Evolutionary conservation across 768 basidiomycete species (phyloP), one percentile per base, ranked within the genome.

Genomic region (Russula griseocarnosa): DNA sequence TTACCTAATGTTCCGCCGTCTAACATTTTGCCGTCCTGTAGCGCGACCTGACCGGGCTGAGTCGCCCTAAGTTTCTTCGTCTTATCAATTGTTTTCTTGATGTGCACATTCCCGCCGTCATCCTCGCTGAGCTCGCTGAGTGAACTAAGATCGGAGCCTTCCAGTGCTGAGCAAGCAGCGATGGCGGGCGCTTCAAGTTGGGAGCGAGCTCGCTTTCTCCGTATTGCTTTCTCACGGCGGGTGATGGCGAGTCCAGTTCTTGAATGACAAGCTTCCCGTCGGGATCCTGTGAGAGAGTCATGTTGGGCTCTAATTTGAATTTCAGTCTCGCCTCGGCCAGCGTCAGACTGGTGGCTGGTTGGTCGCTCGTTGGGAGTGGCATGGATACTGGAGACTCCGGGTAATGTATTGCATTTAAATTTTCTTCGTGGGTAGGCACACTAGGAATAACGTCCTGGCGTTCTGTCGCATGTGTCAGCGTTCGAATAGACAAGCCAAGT

Each of bases 1-100:
- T 76, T 79, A 91, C 88, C 88, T 28, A 90, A 79, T 6, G 86
- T 90, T 18, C 88, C 87, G 24, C 77, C 76, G 62, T 82, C 79
- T 13, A 84, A 60, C 16, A 61, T 67, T 58, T 76, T 73, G 4
- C 74, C 79, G 10, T 75, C 69, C 42, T 72, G 67, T 30, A 82
- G 69, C 11, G 70, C 47, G 51, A 80, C 69, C 4, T 54, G 69
- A 6, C 77, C 79, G 1, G 74, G 73, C 24, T 71, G 76, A 22
- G 22, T 28, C 3, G 50, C 46, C 3, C 16, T 18, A 40, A 22
- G 44, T 60, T 55, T 36, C 47, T 20, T 63, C 47, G 57, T 59
- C 64, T 66, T 69, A 1, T 57, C 50, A 32, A 54, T 51, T n/a
- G 22, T 58, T 18, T 40, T 46, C 49, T 57, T 55, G n/a, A 42